These are phyloP conservation scores for Byssoonygena ceratinophila DNA, from an alignment of 2,329 filamentous ascomycete species.

Conservation along the genomic window DNA sequence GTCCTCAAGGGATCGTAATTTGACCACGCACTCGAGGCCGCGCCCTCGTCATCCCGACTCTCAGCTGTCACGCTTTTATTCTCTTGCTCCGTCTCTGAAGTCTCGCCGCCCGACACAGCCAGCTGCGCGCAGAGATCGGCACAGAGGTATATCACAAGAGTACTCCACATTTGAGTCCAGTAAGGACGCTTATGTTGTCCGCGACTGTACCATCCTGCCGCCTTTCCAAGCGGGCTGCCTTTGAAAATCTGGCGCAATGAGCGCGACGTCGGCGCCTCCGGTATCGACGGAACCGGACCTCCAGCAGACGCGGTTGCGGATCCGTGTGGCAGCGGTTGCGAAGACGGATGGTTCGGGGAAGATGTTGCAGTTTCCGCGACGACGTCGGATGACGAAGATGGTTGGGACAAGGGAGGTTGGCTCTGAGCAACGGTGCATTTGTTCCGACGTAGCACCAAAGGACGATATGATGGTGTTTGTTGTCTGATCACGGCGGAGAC, in stretches of 20 bases:
- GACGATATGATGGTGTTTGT: not conserved
- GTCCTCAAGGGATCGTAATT: conserved; percentile 62
- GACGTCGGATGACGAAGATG: not conserved
- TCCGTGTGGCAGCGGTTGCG: conserved; percentile 1
- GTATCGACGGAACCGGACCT: conserved; percentile 6
- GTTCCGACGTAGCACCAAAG: not conserved
- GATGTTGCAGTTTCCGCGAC: not conserved
- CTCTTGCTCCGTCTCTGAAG: conserved; percentile 27
- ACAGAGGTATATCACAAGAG: conserved; percentile 65
- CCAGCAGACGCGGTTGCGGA: conserved; percentile 1
- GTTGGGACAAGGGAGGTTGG: not conserved
- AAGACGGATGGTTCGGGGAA: not conserved
- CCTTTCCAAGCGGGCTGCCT: conserved; percentile 21
- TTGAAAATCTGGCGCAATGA: conserved; percentile 8
- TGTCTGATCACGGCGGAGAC: not conserved
- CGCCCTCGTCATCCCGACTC: not conserved
- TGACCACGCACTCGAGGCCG: conserved; percentile 16
- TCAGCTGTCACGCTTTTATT: conserved; percentile 24
- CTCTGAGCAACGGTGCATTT: not conserved
- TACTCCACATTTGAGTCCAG: conserved; percentile 65
- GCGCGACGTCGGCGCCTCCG: not conserved
- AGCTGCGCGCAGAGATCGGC: conserved; percentile 70
- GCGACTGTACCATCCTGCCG: conserved; percentile 49
- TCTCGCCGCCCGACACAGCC: conserved; percentile 37
- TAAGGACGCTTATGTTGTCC: conserved; percentile 64